A percentile compares a stretch with the other conserved stretches of the same genome.
phyloP scores from a whole-genome alignment of 169 alveolate genomes.

The Plasmodium yoelii region DNA sequence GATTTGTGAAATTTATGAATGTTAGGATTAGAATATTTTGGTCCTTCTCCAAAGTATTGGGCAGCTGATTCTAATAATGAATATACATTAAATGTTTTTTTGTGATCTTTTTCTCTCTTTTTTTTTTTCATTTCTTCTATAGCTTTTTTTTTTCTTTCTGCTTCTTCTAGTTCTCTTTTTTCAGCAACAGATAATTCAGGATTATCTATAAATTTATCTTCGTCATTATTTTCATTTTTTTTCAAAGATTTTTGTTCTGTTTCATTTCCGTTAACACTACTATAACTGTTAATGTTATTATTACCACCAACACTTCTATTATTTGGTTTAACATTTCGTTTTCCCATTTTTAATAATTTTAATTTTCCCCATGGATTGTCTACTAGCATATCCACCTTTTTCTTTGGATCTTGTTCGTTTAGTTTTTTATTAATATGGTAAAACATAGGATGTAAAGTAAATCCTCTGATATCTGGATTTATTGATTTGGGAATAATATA shows the following conservation, averaged over 20 bases:
- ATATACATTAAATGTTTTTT: constrained; percentile 45
- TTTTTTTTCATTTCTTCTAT: constrained; percentile 70
- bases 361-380: constrained; percentile 62
- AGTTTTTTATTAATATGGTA: constrained; percentile 63
- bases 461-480: constrained; percentile 66
- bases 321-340: constrained; percentile 17
- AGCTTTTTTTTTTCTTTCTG: constrained; percentile 44
- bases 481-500: constrained; percentile 6
- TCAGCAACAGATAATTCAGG: neutral
- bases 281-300: neutral
- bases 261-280: constrained; percentile 6
- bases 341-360: constrained; percentile 53
- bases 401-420: constrained; percentile 14
- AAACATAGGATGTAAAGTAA: constrained; percentile 74
- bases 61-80: constrained; percentile 73
- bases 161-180: constrained; percentile 13
- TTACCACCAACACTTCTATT: constrained; percentile 5
- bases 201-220: constrained; percentile 3
- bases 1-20: constrained; percentile 61
- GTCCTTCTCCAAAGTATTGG: constrained; percentile 76
- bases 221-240: neutral
- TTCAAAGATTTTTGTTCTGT: neutral
- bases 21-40: constrained; percentile 75
- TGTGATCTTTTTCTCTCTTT: constrained; percentile 66
- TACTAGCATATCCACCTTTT: constrained; percentile 6